Base-by-base conservation (phyloP, 345 rosid species). In the Citrus reticulata region DNA sequence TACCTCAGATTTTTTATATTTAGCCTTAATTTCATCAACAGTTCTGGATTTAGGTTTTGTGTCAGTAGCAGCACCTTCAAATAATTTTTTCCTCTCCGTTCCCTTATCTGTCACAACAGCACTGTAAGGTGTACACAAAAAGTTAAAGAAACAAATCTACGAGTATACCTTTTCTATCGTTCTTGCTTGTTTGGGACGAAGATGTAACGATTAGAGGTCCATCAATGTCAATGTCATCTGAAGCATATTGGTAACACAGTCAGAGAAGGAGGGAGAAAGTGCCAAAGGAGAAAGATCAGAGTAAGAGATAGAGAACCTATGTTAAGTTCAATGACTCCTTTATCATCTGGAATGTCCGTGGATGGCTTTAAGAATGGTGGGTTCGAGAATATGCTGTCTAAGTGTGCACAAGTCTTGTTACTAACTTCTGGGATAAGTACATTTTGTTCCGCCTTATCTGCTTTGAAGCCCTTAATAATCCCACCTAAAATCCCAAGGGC, bases 11-110 rank as follows among this genome's bases (percentile, higher is more conserved):
- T 88, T 91, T 82, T 89, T 83, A 85, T 96, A 96, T 85, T 93
- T 92, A 27, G 97, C 95, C 75, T 88, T 89, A 63, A 96, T 94
- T 89, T 96, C 98, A 74, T 92, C 94, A 16, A 89, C 86, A 58
- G 99, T 87, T 88, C 95, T 90, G 19, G 77, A 74, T 86, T 64
- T 85, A 22, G 98, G 99, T 46, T 86, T 88, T 74, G 87, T 66
- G 81, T 87, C 87, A 55, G 82, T 57, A 77, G 83, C 80, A 35
- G 87, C 91, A 78, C 95, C 96, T 79, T 92, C 95, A 35, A 95
- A 92, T 70, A 92, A 81, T 82, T 74, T 89, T 74, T 91, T 92
- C 84, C 79, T 89, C 63, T 93, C 91, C 2, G 81, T 77, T 81
- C 81, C 77, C 81, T 85, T 85, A 74, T 84, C 97, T 89, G 86